Conservation (phyloP, 1,139 yeast genomes). For the Candida freyschussii region DNA sequence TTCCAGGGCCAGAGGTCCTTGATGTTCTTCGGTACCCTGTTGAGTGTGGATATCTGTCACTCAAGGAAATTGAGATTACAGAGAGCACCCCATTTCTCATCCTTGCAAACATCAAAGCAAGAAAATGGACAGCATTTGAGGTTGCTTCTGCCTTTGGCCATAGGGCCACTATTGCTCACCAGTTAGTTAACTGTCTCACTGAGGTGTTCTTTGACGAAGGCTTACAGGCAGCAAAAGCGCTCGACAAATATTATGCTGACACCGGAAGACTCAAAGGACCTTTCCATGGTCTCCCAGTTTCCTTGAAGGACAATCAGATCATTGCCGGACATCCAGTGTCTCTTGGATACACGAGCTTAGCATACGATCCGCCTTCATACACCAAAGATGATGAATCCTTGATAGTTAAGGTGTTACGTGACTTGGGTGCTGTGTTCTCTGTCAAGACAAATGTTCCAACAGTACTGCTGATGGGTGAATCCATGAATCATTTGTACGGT, state of each 20-base stretch:
- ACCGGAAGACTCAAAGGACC: constrained; percentile 45
- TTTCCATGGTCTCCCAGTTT: constrained; percentile 65
- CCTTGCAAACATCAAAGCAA: constrained; percentile 28
- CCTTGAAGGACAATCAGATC: constrained; percentile 50
- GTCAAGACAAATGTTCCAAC: constrained; percentile 56
- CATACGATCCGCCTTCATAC: constrained; percentile 34
- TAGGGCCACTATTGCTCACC: constrained; percentile 56
- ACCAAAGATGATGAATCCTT: constrained; percentile 36
- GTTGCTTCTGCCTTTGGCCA: constrained; percentile 49
- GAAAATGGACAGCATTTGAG: constrained; percentile 35
- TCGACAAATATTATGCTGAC: constrained; percentile 37
- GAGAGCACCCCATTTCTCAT: constrained; percentile 29
- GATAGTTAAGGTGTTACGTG: constrained; percentile 37
- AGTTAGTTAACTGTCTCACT: constrained; percentile 43
- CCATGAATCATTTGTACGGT: constrained; percentile 42
- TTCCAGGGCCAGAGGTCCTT: constrained; percentile 35
- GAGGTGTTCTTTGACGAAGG: constrained; percentile 39
- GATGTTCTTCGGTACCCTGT: constrained; percentile 38
- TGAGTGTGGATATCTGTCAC: constrained; percentile 27
- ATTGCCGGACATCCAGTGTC: constrained; percentile 41
- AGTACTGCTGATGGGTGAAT: constrained; percentile 48
- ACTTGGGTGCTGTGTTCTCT: constrained; percentile 50
- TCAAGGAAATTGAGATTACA: constrained; percentile 34
- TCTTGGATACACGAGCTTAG: constrained; percentile 40
- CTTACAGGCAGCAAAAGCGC: constrained; percentile 38